Percentiles rank a stretch among this genome's conserved stretches.
Conservation (phyloP, 2,329 filamentous ascomycete species). For the Aspergillus sergii region DNA sequence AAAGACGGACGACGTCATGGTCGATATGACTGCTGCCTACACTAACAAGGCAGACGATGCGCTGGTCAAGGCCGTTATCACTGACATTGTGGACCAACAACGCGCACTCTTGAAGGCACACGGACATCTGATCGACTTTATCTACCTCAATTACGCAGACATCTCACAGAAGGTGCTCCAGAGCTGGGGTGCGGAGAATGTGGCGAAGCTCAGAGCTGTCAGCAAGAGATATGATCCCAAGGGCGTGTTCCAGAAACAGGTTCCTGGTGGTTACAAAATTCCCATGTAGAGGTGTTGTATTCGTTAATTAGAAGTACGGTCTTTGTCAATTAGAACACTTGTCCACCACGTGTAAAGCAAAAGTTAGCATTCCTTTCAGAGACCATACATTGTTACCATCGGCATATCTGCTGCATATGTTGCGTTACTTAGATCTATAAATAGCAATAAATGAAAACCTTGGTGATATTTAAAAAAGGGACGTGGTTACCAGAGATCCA, state of each 20-base stretch:
- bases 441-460: no score
- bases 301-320: no score
- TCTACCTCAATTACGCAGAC: constrained; percentile 52
- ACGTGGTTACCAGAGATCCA: no score
- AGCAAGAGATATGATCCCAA: constrained; percentile 28
- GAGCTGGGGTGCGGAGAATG: constrained; percentile 45
- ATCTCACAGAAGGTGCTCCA: constrained; percentile 45
- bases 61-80: background rate
- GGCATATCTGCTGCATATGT: no score
- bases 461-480: no score
- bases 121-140: background rate
- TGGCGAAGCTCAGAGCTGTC: constrained; percentile 30
- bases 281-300: no score
- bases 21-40: background rate
- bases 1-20: background rate
- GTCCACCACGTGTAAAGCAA: no score
- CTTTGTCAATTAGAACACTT: no score
- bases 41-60: background rate
- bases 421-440: no score
- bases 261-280: constrained; percentile 33
- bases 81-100: background rate
- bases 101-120: background rate
- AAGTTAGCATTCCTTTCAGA: no score
- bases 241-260: constrained; percentile 31
- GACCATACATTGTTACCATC: no score